Evolutionary conservation across 768 basidiomycete genomes (phyloP), one percentile per base, ranked within the genome.

Genomic region (Russula emetica): DNA sequence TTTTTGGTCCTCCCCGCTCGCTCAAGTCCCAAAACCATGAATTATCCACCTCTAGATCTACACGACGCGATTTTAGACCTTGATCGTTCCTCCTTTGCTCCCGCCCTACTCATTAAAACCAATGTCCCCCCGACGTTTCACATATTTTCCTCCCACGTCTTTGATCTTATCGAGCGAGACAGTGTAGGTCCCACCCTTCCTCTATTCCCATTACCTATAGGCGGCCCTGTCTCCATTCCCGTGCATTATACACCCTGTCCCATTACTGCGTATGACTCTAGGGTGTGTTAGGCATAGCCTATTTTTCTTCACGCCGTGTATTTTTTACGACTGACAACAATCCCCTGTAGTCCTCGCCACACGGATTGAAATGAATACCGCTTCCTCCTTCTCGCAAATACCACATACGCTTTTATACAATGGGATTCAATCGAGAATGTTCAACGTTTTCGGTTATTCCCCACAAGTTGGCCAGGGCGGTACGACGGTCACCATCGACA

Each of bases 401-500:
- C 68, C 52, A 51, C 28, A 54, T 42, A 22, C 34, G 26, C 9
- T 40, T 20, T 32, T 62, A n/a, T 56, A 14, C 38, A 72, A 76
- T 66, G 74, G 82, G 55, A 73, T 80, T 0, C 74, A 76, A 26
- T 72, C 74, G 18, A 82, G 80, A 60, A 78, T 85, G 70, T 82
- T 90, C 64, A 82, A 82, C 71, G 83, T 92, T 67, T 80, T 84
- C 67, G 82, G 80, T 64, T 91, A 83, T 74, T 76, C 81, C 14
- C 88, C 88, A 10, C 73, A 78, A 22, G 82, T 86, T 71, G 92
- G 90, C 62, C 79, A 81, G 66, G 74, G 79, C 24, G 87, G 85
- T 61, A 79, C 83, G 0, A 83, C 81, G 55, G 82, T 94, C 71
- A 78, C 83, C 40, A 84, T 88, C 67, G 79, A 81, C 67, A 81